Base-by-base conservation (phyloP, 805 yeast species). In the Wickerhamiella siamensis region DNA sequence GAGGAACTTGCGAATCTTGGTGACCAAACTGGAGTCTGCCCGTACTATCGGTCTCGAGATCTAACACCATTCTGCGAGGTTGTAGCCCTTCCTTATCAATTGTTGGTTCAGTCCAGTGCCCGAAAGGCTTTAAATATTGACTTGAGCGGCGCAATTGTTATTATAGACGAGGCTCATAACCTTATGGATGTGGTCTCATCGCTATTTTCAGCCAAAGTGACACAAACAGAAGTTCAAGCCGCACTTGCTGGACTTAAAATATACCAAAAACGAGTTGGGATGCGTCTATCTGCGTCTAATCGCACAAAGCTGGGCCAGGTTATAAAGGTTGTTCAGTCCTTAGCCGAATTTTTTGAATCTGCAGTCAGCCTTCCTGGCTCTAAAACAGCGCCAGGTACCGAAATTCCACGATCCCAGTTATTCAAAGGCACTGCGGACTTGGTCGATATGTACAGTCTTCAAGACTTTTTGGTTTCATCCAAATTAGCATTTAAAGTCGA, bases 101-200 rank as follows among this genome's bases (percentile, higher is more conserved):
- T 83, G 47, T 57, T 87, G 12, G 61, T 83, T 0, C 81, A 78
- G 46, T 67, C 67, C 10, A 64, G 67, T 5, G 63, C 91, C 0
- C 65, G 95, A 50, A 67, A 67, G 4, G 64, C 75, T 0, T 54
- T 86, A 34, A 72, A 73, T 1, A 54, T 87, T 4, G 67, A 76
- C 33, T 52, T 87, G 8, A 68, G 70, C 40, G 71, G 74, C 43
- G 68, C 87, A 1, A 70, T 87, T 2, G 74, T 88, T 0, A 71
- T 88, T 4, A 77, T 87, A 21, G 97, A 87, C 57, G 97, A 87
- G 56, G 96, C 96, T 0, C 97, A 87, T 55, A 87, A 87, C 55
- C 61, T 87, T 34, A 55, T 84, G 22, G 95, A 86, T 50, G 76
- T 87, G 0, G 73, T 87, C 2, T 71, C 78, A 1, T 62, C 79